Evolutionary conservation across 768 basidiomycete genomes (phyloP).

Genomic region (Pleurotus ostreatus): DNA sequence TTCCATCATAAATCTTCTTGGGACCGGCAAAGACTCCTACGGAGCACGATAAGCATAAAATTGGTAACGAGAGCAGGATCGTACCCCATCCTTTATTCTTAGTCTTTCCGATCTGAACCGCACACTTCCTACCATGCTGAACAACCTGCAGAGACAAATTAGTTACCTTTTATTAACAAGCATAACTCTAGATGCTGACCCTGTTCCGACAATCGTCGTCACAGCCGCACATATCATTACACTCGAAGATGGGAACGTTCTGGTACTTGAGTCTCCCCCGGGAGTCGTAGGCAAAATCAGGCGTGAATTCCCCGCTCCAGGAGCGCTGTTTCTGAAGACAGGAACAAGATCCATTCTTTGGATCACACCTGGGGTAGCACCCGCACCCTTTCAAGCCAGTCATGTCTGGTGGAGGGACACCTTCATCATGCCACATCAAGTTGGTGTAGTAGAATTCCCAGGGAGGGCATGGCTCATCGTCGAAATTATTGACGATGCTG

Average conservation of each 20-base stretch:
- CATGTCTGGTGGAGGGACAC: slow-evolving; percentile 63
- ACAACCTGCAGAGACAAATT: slow-evolving; percentile 53
- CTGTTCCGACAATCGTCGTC: slow-evolving; percentile 79
- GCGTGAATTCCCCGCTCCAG: slow-evolving; percentile 26
- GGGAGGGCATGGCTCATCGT: slow-evolving; percentile 64
- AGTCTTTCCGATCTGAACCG: slow-evolving; percentile 68
- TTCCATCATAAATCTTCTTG: slow-evolving; percentile 61
- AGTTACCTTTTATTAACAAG: neutral
- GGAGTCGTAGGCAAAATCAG: slow-evolving; percentile 68
- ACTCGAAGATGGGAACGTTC: slow-evolving; percentile 77
- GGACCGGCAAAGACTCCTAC: slow-evolving; percentile 68
- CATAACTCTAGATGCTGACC: slow-evolving; percentile 36
- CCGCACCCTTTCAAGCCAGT: slow-evolving; percentile 60
- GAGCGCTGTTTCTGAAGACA: slow-evolving; percentile 59
- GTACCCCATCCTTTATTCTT: slow-evolving; percentile 82
- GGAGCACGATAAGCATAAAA: slow-evolving; percentile 7
- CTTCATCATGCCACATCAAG: slow-evolving; percentile 67
- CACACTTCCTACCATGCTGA: slow-evolving; percentile 68
- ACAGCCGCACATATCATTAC: slow-evolving; percentile 79
- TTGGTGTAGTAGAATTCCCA: slow-evolving; percentile 92
- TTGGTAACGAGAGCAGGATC: slow-evolving; percentile 13
- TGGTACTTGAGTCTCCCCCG: slow-evolving; percentile 46
- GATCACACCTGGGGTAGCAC: slow-evolving; percentile 74
- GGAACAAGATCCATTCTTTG: slow-evolving; percentile 66
- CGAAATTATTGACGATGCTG: slow-evolving; percentile 62